phyloP scores from a whole-genome alignment of 2,329 filamentous ascomycete species.

The Raffaelea albimanens region DNA sequence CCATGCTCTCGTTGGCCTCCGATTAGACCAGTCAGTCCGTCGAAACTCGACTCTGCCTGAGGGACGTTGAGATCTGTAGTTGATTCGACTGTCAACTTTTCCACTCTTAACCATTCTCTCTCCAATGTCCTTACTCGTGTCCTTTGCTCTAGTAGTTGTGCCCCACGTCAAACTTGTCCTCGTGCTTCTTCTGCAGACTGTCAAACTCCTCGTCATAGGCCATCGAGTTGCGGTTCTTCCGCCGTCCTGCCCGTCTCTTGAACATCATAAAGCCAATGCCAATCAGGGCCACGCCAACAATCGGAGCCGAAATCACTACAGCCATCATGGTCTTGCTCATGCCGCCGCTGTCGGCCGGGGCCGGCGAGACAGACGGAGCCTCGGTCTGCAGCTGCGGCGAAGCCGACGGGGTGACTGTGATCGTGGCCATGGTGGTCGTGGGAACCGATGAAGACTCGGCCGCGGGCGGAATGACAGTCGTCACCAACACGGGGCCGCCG shows the following conservation, averaged over 20 bases:
- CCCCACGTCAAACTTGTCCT: conserved; percentile 14
- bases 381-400: not conserved
- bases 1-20: no score
- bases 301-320: conserved; percentile 11
- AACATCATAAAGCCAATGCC: conserved; percentile 12
- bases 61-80: no score
- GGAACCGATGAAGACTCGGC: not conserved
- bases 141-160: conserved; percentile 11
- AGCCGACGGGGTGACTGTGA: conserved; percentile 1
- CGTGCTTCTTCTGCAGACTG: conserved; percentile 16
- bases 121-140: no score
- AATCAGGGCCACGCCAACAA: conserved; percentile 9
- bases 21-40: no score
- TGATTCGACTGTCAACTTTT: no score
- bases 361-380: not conserved
- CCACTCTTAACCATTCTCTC: no score
- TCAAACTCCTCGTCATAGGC: conserved; percentile 16
- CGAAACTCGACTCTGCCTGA: no score
- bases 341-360: not conserved
- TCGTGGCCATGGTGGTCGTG: not conserved
- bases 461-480: not conserved
- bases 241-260: conserved; percentile 6
- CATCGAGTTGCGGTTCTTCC: conserved; percentile 6
- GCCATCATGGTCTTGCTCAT: conserved; percentile 11
- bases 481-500: conserved; percentile 4